Evolutionary conservation across 495 filamentous ascomycete genomes (phyloP).

Genomic region (Neurospora tetrasperma): DNA sequence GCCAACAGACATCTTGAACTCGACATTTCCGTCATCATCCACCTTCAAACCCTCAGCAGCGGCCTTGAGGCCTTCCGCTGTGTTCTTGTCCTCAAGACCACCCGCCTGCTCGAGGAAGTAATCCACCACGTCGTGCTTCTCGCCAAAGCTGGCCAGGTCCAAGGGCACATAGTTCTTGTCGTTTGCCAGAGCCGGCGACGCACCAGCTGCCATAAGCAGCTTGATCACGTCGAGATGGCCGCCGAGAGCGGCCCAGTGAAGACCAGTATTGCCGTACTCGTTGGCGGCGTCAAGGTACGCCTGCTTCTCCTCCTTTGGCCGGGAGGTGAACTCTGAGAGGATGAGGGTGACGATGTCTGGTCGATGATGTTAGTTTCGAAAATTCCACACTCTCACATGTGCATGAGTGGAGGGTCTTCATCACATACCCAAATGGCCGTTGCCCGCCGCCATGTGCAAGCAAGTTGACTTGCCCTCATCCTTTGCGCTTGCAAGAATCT

Average conservation of each 20-base stretch:
- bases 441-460: constrained; percentile 83
- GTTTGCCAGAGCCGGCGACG: constrained; percentile 65
- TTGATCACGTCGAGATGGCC: constrained; percentile 76
- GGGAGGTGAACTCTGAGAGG: constrained; percentile 27
- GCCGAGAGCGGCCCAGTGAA: constrained; percentile 89
- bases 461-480: constrained; percentile 65
- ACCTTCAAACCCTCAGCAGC: constrained; percentile 19
- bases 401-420: background rate
- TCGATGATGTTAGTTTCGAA: background rate
- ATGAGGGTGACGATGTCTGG: constrained; percentile 33
- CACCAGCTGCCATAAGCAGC: constrained; percentile 49
- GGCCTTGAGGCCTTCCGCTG: constrained; percentile 20
- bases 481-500: constrained; percentile 53
- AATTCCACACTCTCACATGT: background rate
- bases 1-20: background rate
- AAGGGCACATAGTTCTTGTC: constrained; percentile 75
- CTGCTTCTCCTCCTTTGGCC: constrained; percentile 21
- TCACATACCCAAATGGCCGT: constrained; percentile 65
- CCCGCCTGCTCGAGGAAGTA: constrained; percentile 49
- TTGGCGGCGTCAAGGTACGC: constrained; percentile 60
- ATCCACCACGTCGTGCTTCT: constrained; percentile 55
- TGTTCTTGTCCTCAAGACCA: constrained; percentile 44
- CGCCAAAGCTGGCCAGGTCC: constrained; percentile 70
- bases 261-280: constrained; percentile 69
- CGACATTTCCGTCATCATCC: constrained; percentile 15